A percentile compares a stretch with the other conserved stretches of the same genome.
phyloP scores from a whole-genome alignment of 2,329 filamentous ascomycete species.

The Diaporthe velutina region DNA sequence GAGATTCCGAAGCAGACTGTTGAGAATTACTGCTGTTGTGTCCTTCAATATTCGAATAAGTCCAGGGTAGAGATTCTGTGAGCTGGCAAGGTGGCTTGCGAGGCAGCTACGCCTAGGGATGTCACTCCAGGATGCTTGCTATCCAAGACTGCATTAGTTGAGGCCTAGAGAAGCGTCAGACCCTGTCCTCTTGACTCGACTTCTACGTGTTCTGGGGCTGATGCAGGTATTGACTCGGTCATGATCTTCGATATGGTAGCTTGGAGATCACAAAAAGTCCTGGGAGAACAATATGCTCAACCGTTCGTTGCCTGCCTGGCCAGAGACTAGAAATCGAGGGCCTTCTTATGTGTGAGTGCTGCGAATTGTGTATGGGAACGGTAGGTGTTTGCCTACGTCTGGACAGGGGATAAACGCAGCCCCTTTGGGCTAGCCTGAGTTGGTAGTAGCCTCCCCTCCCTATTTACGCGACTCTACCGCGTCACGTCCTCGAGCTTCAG shows the following conservation, averaged over 20 bases:
- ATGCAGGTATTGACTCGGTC: conserved; percentile 11
- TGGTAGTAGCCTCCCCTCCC: conserved; percentile 7
- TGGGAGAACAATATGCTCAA: not conserved
- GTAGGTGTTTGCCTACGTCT: not conserved
- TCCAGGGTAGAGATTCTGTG: not conserved
- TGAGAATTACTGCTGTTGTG: not conserved
- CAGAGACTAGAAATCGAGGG: not conserved
- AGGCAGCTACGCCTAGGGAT: not conserved
- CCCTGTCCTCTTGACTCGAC: conserved; percentile 19
- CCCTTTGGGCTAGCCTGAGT: conserved; percentile 12
- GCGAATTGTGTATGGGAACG: not conserved
- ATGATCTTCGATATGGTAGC: not conserved
- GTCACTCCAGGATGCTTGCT: not conserved
- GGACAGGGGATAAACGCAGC: not conserved
- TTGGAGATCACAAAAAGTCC: not conserved
- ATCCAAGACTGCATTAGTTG: conserved; percentile 5
- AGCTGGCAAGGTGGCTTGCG: not conserved
- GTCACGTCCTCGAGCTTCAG: conserved; percentile 28
- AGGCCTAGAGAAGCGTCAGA: not conserved
- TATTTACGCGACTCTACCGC: conserved; percentile 33
- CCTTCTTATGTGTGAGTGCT: not conserved
- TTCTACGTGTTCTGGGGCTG: not conserved
- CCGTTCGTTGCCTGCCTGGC: not conserved
- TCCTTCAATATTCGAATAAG: not conserved
- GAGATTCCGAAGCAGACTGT: not conserved